These are phyloP conservation scores for Globisporangium lucens DNA, from an alignment of 352 stramenopile species.

Conservation along the genomic window DNA sequence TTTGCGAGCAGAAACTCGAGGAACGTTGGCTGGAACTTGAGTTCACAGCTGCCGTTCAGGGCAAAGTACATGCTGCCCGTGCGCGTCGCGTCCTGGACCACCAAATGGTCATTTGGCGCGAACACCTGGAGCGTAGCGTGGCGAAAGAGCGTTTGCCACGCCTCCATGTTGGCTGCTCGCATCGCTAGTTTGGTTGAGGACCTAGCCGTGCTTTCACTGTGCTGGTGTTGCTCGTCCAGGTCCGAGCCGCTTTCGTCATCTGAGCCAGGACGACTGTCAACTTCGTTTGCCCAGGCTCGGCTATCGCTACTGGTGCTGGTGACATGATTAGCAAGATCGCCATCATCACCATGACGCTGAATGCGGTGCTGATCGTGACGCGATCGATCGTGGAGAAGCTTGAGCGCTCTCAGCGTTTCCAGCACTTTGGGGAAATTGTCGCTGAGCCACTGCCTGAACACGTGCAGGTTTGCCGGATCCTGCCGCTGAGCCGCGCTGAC, in stretches of 20 bases:
- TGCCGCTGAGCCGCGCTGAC: neutral
- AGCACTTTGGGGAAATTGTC: neutral
- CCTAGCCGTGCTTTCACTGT: neutral
- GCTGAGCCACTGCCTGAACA: neutral
- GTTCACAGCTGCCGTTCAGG: constrained; percentile 27
- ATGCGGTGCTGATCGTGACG: neutral
- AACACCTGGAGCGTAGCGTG: constrained; percentile 20
- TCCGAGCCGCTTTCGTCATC: constrained; percentile 1
- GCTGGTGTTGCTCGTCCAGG: neutral
- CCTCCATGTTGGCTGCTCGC: neutral
- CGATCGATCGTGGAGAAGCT: neutral
- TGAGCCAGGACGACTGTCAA: neutral
- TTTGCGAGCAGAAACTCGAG: constrained; percentile 21
- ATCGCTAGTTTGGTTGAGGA: neutral
- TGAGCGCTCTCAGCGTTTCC: neutral
- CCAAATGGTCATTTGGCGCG: constrained; percentile 17
- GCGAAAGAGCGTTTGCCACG: constrained; percentile 20
- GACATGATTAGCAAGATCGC: no score
- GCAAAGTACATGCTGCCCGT: constrained; percentile 30
- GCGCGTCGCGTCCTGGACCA: constrained; percentile 27
- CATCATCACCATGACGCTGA: no score
- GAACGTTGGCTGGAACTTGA: constrained; percentile 29
- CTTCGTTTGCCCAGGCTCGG: no score
- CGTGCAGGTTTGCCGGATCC: neutral
- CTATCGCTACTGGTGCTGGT: no score